Conservation (phyloP, 129 eudicot species). For the Lactuca saligna region DNA sequence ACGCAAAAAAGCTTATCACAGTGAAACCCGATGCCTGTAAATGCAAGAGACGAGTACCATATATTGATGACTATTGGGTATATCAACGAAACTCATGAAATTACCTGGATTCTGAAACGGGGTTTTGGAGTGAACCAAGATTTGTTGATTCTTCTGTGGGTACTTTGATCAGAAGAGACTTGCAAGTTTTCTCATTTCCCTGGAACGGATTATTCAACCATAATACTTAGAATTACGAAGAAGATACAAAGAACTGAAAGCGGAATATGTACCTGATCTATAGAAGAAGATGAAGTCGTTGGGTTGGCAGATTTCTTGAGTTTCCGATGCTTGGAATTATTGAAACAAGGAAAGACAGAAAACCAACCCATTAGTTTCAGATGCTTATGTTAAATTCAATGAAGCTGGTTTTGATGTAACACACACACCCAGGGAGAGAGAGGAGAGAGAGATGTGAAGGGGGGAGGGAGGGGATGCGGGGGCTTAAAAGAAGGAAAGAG, state of each 20-base stretch:
- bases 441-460: not conserved
- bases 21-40: not conserved
- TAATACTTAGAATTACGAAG: not conserved
- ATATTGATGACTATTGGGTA: not conserved
- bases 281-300: conserved; percentile 9
- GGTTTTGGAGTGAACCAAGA: conserved; percentile 12
- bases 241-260: not conserved
- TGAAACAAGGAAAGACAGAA: conserved; percentile 47
- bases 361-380: conserved; percentile 53
- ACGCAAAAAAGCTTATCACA: not conserved
- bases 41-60: not conserved
- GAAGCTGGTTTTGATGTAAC: conserved; percentile 19
- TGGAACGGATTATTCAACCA: conserved; percentile 10
- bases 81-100: not conserved
- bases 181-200: conserved; percentile 21
- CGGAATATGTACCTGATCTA: conserved; percentile 31
- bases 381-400: conserved; percentile 1
- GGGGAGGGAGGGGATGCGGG: not conserved
- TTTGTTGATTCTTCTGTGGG: conserved; percentile 36
- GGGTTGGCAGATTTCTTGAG: conserved; percentile 15
- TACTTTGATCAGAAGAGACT: conserved; percentile 17
- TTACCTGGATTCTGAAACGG: conserved; percentile 40
- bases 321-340: conserved; percentile 30
- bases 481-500: conserved; percentile 16
- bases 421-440: conserved; percentile 6